A percentile compares a stretch with the other conserved stretches of the same genome.
Conservation (phyloP, 805 yeast genomes). For the Ogataea paradorogensis region DNA sequence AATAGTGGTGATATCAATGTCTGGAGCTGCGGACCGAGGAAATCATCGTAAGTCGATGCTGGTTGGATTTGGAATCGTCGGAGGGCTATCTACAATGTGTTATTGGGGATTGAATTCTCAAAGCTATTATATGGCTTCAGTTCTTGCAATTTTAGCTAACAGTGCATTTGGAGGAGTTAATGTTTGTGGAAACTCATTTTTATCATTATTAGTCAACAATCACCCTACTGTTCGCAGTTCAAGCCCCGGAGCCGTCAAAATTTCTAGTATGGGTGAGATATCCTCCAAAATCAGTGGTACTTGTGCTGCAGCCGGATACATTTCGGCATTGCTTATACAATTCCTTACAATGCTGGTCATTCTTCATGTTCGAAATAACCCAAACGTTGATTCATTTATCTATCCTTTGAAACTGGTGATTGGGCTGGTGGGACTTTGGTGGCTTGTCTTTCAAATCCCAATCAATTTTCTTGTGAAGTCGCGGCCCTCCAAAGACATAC, state of each 20-base stretch:
- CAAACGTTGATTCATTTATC: slow-evolving; percentile 23
- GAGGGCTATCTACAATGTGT: slow-evolving; percentile 51
- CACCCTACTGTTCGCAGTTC: slow-evolving; percentile 20
- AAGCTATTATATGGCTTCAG: slow-evolving; percentile 48
- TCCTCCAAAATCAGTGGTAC: slow-evolving; percentile 58
- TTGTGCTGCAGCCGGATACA: slow-evolving; percentile 71
- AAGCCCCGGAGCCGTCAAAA: slow-evolving; percentile 6
- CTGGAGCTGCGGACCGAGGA: slow-evolving; percentile 70
- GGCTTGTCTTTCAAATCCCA: slow-evolving; percentile 71
- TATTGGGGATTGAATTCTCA: slow-evolving; percentile 39
- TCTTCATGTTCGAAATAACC: slow-evolving; percentile 20
- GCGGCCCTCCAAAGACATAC: slow-evolving; percentile 40
- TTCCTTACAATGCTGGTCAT: slow-evolving; percentile 50
- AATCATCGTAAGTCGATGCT: slow-evolving; percentile 55
- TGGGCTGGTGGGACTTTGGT: slow-evolving; percentile 69
- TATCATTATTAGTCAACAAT: slow-evolving; percentile 58
- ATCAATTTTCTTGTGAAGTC: slow-evolving; percentile 46
- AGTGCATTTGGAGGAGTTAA: slow-evolving; percentile 74
- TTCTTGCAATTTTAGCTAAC: slow-evolving; percentile 60
- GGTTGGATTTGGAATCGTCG: slow-evolving; percentile 54
- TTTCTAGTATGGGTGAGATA: slow-evolving; percentile 33
- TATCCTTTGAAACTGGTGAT: slow-evolving; percentile 57
- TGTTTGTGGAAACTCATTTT: slow-evolving; percentile 73
- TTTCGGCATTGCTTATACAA: slow-evolving; percentile 68
- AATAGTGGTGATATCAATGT: slow-evolving; percentile 62